phyloP scores from a whole-genome alignment of 768 basidiomycete genomes.

The Tephrocybe sp. region DNA sequence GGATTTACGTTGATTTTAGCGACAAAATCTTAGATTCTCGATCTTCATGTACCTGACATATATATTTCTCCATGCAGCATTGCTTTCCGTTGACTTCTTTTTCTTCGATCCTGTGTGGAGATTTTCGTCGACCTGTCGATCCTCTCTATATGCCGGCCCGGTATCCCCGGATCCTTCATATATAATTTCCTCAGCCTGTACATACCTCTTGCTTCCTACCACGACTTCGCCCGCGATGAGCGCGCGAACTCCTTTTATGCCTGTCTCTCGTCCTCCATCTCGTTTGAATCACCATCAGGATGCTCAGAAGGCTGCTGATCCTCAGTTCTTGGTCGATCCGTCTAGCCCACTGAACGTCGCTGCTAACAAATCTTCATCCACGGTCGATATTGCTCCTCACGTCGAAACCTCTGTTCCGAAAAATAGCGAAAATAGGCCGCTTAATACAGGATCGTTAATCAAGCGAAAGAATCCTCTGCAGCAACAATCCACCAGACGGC shows the following conservation, averaged over 20 bases:
- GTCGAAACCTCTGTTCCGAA: background rate
- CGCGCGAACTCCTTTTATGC: constrained; percentile 21
- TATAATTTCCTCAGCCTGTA: background rate
- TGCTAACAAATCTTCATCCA: constrained; percentile 2
- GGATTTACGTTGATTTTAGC: background rate
- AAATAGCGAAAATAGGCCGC: constrained; percentile 4
- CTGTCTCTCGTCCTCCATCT: constrained; percentile 13
- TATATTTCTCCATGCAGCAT: too few relatives aligned
- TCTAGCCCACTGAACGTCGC: constrained; percentile 15
- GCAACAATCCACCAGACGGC: constrained; percentile 5
- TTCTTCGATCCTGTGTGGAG: background rate
- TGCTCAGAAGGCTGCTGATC: background rate
- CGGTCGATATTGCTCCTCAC: background rate
- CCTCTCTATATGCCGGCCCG: background rate
- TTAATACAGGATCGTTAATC: constrained; percentile 16
- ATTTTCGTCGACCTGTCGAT: background rate
- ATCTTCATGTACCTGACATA: background rate
- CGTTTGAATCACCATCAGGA: constrained; percentile 10
- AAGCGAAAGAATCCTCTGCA: constrained; percentile 8
- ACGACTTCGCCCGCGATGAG: constrained; percentile 13
- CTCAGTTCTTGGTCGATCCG: constrained; percentile 10
- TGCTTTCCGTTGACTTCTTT: too few relatives aligned
- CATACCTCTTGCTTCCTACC: constrained; percentile 7
- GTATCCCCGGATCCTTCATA: background rate
- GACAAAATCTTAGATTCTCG: background rate